phyloP scores from a whole-genome alignment of 306 rosid species.

The Quillaja saponaria region DNA sequence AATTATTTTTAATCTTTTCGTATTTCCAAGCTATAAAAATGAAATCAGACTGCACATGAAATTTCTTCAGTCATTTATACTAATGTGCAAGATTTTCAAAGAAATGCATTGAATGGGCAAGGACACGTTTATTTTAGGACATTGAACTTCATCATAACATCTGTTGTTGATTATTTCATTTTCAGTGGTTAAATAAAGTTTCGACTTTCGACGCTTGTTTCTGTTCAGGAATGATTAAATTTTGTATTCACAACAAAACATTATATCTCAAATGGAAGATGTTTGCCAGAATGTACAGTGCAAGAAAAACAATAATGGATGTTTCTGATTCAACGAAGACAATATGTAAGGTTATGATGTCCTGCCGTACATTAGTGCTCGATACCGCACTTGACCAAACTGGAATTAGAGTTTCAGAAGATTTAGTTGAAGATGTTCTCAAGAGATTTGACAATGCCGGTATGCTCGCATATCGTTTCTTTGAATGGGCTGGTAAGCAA shows the following conservation, averaged over 20 bases:
- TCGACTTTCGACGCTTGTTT: constrained; percentile 12
- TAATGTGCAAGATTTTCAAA: background rate
- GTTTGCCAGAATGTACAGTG: constrained; percentile 36
- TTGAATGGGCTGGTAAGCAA: constrained; percentile 77
- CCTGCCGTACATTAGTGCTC: constrained; percentile 51
- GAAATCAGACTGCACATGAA: too few species aligned
- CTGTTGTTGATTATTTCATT: background rate
- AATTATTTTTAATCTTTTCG: too few species aligned
- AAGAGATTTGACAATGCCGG: constrained; percentile 74
- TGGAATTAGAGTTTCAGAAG: constrained; percentile 65
- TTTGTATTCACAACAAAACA: constrained; percentile 15
- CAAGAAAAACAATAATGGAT: constrained; percentile 37
- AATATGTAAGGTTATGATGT: constrained; percentile 61
- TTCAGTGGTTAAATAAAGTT: constrained; percentile 17
- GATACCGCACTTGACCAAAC: constrained; percentile 77
- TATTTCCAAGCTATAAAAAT: too few species aligned
- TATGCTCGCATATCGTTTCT: constrained; percentile 74
- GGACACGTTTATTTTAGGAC: background rate
- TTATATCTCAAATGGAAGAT: constrained; percentile 21
- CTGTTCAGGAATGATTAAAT: constrained; percentile 36
- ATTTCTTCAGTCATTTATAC: too few species aligned
- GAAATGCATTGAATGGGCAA: background rate
- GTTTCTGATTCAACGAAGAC: constrained; percentile 47
- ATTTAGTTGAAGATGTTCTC: constrained; percentile 69
- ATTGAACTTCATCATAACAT: constrained; percentile 1